Percentiles rank a stretch among this genome's conserved stretches.
Conservation (phyloP, 78 protist species). For the Monocercomonoides exilis region DNA sequence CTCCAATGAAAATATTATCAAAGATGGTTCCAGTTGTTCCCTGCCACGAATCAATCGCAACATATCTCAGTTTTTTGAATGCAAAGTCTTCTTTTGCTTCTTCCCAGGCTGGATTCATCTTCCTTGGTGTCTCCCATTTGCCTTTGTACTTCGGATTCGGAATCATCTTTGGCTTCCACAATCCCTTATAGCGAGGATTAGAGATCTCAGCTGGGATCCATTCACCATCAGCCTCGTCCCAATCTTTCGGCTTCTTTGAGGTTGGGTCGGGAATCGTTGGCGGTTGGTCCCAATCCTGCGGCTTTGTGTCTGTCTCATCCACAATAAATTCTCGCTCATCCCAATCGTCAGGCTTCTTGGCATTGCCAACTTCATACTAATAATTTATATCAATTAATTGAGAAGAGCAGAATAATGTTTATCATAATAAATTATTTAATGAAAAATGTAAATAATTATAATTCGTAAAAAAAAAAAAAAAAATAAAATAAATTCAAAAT, state of each 20-base stretch:
- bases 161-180: conserved; percentile 58
- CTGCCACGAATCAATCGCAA: background rate
- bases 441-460: too few species aligned
- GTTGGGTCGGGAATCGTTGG: conserved; percentile 74
- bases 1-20: conserved; percentile 85
- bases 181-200: conserved; percentile 70
- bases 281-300: conserved; percentile 55
- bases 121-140: conserved; percentile 88
- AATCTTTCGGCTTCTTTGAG: conserved; percentile 82
- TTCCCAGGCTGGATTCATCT: conserved; percentile 40
- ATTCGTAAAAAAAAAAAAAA: too few species aligned
- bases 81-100: background rate
- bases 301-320: conserved; percentile 72
- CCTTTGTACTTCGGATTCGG: conserved; percentile 70
- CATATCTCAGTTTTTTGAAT: background rate
- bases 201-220: conserved; percentile 10
- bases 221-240: conserved; percentile 83
- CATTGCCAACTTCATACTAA: conserved; percentile 59
- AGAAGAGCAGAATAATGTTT: too few species aligned
- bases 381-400: background rate
- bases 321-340: conserved; percentile 28
- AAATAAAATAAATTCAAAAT: too few species aligned
- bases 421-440: too few species aligned
- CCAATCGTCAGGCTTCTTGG: conserved; percentile 47
- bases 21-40: conserved; percentile 93